A percentile compares a stretch with the other conserved stretches of the same genome.
Evolutionary conservation across 2,329 filamentous ascomycete genomes (phyloP).

Genomic region (Trichoderma sp.): DNA sequence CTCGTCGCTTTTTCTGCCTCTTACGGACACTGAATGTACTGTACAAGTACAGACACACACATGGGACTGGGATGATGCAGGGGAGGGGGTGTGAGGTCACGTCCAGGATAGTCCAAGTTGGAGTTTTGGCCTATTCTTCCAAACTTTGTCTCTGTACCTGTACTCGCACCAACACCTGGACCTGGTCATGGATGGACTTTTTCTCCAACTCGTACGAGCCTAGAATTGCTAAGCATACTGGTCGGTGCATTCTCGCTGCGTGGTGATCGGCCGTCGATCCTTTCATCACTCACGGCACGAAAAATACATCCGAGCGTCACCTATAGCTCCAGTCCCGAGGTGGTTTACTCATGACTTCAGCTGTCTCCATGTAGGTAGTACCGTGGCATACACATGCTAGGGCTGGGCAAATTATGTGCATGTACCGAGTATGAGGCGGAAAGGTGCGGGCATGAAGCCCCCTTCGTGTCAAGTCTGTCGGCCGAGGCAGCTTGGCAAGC

Average conservation of each 20-base stretch:
- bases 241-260: neutral
- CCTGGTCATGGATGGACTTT: neutral
- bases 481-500: neutral
- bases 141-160: conserved; percentile 1
- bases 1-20: neutral
- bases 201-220: neutral
- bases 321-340: neutral
- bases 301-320: neutral
- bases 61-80: neutral
- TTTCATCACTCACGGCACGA: neutral
- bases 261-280: neutral
- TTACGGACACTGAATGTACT: neutral
- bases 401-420: neutral
- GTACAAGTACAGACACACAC: neutral
- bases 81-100: neutral
- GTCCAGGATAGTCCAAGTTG: neutral
- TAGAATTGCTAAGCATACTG: neutral
- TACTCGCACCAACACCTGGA: neutral
- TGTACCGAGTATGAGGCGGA: neutral
- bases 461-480: neutral
- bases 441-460: neutral
- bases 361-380: neutral
- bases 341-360: neutral
- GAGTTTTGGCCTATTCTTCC: neutral
- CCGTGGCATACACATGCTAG: neutral